Evolutionary conservation across 768 basidiomycete species (phyloP), one percentile per base, ranked within the genome.

Genomic region (Cantharellus cinnabarinus): DNA sequence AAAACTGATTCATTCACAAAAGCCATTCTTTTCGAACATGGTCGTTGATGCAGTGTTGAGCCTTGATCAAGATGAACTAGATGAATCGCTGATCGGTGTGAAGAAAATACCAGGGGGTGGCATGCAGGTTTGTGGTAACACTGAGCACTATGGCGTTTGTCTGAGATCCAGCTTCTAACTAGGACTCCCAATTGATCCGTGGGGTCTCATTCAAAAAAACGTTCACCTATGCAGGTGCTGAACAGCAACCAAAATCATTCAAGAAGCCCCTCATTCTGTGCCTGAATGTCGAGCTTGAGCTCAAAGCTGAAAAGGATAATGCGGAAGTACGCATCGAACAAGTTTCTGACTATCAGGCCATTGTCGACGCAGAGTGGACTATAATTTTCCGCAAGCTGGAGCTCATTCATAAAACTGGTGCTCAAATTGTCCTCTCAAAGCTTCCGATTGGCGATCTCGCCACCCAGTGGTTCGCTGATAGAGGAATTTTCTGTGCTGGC

Each of bases 181-280:
- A 67, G 65, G 95, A 98, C 69, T 94, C 91, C 2, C 76, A 85
- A 10, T 76, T 98, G 50, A 76, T 99, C 67, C 73, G 75, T 59
- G 94, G 95, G 42, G 95, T 99, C 54, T 82, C 95, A 0, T 99
- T 98, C 82, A 97, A 97, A 71, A 99, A 99, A 75, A 99, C 95
- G 0, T 99, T 99, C 72, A 93, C 91, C 2, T 99, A 99, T 64
- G 95, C 95, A 29, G 95, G 95, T 53, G 95, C 95, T 20, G 95
- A 99, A 68, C 95, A 99, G 71, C 94, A 98, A 68, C 95, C 94
- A 50, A 98, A 98, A 72, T 76, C 79, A 41, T 95, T 98, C 77
- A 73, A 73, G 62, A 68, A 94, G 66, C 90, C 94, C 51, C 82
- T 91, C 65, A 82, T 99, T 59, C 76, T 97, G 15, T 91, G 90